phyloP scores from a whole-genome alignment of 2,329 filamentous ascomycete genomes.

The Trichoderma cornu-damae region DNA sequence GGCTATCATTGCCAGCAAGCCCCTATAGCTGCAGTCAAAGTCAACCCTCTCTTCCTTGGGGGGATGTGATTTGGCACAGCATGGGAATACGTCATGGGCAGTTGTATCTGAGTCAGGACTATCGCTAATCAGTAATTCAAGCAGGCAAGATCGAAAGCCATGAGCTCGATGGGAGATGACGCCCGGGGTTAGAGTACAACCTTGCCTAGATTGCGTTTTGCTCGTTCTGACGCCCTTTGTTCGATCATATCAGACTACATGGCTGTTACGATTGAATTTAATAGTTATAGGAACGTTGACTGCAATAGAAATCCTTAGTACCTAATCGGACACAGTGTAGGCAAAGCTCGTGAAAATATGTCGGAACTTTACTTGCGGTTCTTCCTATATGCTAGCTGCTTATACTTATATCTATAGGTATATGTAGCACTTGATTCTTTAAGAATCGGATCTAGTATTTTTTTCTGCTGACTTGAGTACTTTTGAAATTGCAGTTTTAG shows the following conservation, averaged over 20 bases:
- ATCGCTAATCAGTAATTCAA: slow-evolving; percentile 19
- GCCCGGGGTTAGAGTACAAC: neutral
- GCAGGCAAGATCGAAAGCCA: slow-evolving; percentile 44
- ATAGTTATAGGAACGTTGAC: neutral
- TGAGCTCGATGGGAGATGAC: neutral
- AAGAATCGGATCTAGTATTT: neutral
- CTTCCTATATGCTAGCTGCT: neutral
- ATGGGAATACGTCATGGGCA: slow-evolving; percentile 43
- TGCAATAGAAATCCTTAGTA: neutral
- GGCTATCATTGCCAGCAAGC: slow-evolving; percentile 25
- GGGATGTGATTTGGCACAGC: slow-evolving; percentile 25
- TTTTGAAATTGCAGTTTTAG: neutral
- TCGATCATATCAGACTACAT: neutral
- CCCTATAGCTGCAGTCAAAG: slow-evolving; percentile 24
- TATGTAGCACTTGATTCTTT: neutral
- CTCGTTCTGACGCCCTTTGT: neutral
- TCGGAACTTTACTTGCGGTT: neutral
- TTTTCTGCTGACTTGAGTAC: neutral
- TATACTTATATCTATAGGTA: neutral
- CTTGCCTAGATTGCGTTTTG: neutral
- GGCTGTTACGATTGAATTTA: neutral
- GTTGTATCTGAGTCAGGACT: neutral
- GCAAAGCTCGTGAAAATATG: neutral
- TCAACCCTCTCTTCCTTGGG: slow-evolving; percentile 26
- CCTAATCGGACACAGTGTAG: neutral